These are phyloP conservation scores for Citrullus amarus DNA, from an alignment of 306 rosid species.

Conservation along the genomic window DNA sequence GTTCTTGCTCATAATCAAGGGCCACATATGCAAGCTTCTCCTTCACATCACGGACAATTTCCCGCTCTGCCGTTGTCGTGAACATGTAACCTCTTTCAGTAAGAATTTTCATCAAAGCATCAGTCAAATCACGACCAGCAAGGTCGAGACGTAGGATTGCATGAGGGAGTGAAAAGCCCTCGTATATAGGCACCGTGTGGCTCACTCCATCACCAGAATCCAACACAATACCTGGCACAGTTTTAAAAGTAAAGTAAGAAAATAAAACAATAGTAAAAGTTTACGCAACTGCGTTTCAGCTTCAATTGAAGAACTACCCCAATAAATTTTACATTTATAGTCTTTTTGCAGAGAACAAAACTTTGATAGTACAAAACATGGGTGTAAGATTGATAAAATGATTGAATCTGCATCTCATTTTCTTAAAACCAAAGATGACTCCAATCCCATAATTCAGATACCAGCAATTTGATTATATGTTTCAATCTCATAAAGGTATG, in stretches of 20 bases:
- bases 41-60: conserved; percentile 75
- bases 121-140: conserved; percentile 68
- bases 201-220: conserved; percentile 79
- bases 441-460: background rate
- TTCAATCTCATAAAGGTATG: background rate
- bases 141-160: conserved; percentile 66
- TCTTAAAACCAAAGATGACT: background rate
- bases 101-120: conserved; percentile 50
- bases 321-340: background rate
- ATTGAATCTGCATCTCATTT: background rate
- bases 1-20: conserved; percentile 58
- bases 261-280: background rate
- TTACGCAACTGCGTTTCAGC: background rate
- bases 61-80: conserved; percentile 60
- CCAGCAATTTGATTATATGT: background rate
- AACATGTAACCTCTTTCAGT: conserved; percentile 69
- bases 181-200: conserved; percentile 67
- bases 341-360: background rate
- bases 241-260: background rate
- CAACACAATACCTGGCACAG: conserved; percentile 44
- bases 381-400: background rate
- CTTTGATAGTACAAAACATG: background rate
- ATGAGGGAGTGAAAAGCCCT: conserved; percentile 65
- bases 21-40: conserved; percentile 67
- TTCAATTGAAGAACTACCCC: background rate